These are phyloP conservation scores for Amanita pseudoporphyria DNA, from an alignment of 768 basidiomycete species.

Conservation along the genomic window DNA sequence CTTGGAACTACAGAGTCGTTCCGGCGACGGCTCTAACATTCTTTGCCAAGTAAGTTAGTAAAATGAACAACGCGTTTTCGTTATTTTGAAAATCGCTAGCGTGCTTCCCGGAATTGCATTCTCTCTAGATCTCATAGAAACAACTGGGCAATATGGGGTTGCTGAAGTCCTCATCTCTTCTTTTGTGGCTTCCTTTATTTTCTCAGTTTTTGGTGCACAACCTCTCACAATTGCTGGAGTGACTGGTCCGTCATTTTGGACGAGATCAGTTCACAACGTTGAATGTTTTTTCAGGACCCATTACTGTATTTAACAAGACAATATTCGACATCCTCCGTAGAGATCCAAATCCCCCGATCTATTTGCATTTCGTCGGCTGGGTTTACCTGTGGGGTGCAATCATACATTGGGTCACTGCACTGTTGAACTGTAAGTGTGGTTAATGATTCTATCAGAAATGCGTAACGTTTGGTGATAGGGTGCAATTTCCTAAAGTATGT, in stretches of 20 bases:
- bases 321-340: constrained; percentile 67
- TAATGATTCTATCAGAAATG: not conserved
- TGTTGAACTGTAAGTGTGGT: constrained; percentile 53
- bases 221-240: constrained; percentile 90
- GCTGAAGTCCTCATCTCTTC: constrained; percentile 76
- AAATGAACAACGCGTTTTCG: not conserved
- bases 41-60: constrained; percentile 63
- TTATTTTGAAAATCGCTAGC: constrained; percentile 22
- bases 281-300: constrained; percentile 47
- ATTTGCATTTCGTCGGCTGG: constrained; percentile 87
- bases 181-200: constrained; percentile 85
- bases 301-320: constrained; percentile 88
- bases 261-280: not conserved
- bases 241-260: constrained; percentile 40
- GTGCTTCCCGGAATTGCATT: constrained; percentile 91
- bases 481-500: constrained; percentile 83
- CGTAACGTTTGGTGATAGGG: constrained; percentile 29
- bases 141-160: constrained; percentile 83
- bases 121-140: constrained; percentile 86
- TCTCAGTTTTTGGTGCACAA: constrained; percentile 82
- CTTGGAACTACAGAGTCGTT: constrained; percentile 84
- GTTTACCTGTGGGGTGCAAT: constrained; percentile 89
- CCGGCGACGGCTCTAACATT: constrained; percentile 83
- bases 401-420: constrained; percentile 73
- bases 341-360: constrained; percentile 52